Evolutionary conservation across 2,329 filamentous ascomycete species (phyloP).

Genomic region (Tolypocladium guangdongense): DNA sequence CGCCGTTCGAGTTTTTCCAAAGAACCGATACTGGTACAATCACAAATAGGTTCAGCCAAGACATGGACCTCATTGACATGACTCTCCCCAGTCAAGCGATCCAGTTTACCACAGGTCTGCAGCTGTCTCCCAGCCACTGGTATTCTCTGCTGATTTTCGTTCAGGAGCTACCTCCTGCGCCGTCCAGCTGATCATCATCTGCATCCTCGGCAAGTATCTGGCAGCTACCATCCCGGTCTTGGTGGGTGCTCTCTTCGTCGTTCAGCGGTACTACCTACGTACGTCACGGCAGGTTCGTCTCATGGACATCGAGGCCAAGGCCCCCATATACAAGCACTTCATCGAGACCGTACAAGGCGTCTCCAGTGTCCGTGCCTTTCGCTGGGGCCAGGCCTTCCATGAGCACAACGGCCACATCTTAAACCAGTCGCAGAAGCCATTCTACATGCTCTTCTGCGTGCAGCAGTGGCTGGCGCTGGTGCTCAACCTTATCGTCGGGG

Average conservation of each 20-base stretch:
- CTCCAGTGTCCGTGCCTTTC: slow-evolving; percentile 21
- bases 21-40: slow-evolving; percentile 21
- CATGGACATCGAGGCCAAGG: slow-evolving; percentile 16
- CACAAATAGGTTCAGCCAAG: slow-evolving; percentile 28
- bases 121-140: not conserved
- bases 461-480: slow-evolving; percentile 38
- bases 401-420: slow-evolving; percentile 14
- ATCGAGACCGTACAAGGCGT: slow-evolving; percentile 12
- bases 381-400: slow-evolving; percentile 10
- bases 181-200: not conserved
- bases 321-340: slow-evolving; percentile 15
- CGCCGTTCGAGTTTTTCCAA: not conserved
- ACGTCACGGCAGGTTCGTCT: slow-evolving; percentile 19
- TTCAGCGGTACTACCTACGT: slow-evolving; percentile 16
- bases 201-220: slow-evolving; percentile 26
- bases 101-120: slow-evolving; percentile 3
- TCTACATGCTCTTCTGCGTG: slow-evolving; percentile 33
- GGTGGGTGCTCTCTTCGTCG: not conserved
- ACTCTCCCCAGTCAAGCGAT: slow-evolving; percentile 14
- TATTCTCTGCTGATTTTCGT: not conserved
- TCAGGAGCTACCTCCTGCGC: slow-evolving; percentile 8
- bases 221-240: slow-evolving; percentile 26
- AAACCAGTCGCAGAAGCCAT: slow-evolving; percentile 17
- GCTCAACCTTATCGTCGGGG: slow-evolving; percentile 33
- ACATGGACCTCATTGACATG: slow-evolving; percentile 22